Conservation (phyloP, 2,329 filamentous ascomycete species). For the Coniochaeta hoffmannii region DNA sequence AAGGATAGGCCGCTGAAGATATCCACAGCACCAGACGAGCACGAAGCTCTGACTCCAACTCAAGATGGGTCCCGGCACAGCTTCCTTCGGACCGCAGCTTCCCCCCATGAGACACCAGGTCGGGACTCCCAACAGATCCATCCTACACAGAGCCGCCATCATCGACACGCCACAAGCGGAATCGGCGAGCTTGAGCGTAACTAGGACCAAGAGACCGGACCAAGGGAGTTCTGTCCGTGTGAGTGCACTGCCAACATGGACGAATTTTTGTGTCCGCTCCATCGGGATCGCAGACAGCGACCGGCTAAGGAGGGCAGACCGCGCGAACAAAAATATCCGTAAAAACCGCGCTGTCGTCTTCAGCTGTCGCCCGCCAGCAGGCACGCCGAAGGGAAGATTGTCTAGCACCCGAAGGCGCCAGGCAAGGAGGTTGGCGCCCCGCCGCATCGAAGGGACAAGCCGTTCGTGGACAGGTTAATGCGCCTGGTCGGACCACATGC, state of each 20-base stretch:
- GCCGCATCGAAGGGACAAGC: conserved; percentile 30
- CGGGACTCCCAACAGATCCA: conserved; percentile 7
- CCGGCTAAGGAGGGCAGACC: conserved; percentile 53
- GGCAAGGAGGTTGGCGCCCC: conserved; percentile 39
- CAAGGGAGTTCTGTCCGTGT: conserved; percentile 60
- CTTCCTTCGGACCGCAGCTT: conserved; percentile 14
- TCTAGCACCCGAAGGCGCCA: conserved; percentile 15
- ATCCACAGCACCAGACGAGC: conserved; percentile 60
- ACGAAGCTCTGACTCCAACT: conserved; percentile 91
- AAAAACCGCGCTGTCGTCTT: conserved; percentile 78
- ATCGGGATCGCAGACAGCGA: conserved; percentile 20
- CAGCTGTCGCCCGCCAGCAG: conserved; percentile 24
- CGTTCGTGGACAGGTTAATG: conserved; percentile 44
- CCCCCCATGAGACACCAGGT: conserved; percentile 6
- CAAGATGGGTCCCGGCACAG: conserved; percentile 70
- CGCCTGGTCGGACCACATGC: conserved; percentile 47
- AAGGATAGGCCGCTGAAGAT: conserved; percentile 4
- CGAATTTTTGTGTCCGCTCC: conserved; percentile 92
- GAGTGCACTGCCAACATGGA: conserved; percentile 80
- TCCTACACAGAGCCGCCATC: conserved; percentile 12
- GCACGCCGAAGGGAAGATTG: neutral
- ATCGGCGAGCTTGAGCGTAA: conserved; percentile 14
- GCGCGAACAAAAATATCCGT: conserved; percentile 90
- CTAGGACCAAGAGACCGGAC: conserved; percentile 7
- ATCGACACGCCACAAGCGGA: conserved; percentile 20